Percentiles rank a stretch among this genome's conserved stretches.
phyloP scores from a whole-genome alignment of 2,329 filamentous ascomycete species.

The Zymoseptoria passerinii region DNA sequence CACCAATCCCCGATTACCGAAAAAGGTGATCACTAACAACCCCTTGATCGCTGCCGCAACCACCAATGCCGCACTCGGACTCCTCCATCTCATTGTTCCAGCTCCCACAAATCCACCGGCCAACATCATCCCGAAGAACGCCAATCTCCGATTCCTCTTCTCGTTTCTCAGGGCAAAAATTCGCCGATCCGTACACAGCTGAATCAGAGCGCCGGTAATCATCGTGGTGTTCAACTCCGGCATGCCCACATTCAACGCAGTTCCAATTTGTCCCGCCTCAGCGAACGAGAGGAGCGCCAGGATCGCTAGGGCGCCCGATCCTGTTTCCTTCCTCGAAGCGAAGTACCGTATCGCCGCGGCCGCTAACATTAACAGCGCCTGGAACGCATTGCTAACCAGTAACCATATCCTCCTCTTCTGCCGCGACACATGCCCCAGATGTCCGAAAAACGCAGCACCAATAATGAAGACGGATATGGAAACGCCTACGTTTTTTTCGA shows the following conservation, averaged over 20 bases:
- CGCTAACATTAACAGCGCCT: conserved; percentile 17
- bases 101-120: conserved; percentile 23
- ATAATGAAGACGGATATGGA: conserved; percentile 20
- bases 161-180: conserved; percentile 17
- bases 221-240: conserved; percentile 27
- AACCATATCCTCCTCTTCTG: conserved; percentile 22
- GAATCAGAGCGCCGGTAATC: conserved; percentile 24
- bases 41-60: conserved; percentile 17
- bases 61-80: conserved; percentile 16
- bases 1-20: conserved; percentile 21
- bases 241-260: conserved; percentile 20
- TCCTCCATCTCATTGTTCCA: conserved; percentile 7
- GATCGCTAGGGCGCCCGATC: conserved; percentile 14
- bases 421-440: conserved; percentile 19
- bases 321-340: conserved; percentile 4
- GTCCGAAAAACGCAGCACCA: conserved; percentile 22
- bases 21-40: conserved; percentile 16
- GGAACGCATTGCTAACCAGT: conserved; percentile 17
- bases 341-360: conserved; percentile 21
- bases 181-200: conserved; percentile 18
- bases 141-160: conserved; percentile 18
- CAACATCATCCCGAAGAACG: conserved; percentile 18
- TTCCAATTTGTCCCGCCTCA: conserved; percentile 21
- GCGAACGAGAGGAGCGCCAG: conserved; percentile 17
- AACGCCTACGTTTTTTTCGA: conserved; percentile 19